phyloP scores from a whole-genome alignment of 2,329 filamentous ascomycete genomes.

The Colletotrichum echinochloae region DNA sequence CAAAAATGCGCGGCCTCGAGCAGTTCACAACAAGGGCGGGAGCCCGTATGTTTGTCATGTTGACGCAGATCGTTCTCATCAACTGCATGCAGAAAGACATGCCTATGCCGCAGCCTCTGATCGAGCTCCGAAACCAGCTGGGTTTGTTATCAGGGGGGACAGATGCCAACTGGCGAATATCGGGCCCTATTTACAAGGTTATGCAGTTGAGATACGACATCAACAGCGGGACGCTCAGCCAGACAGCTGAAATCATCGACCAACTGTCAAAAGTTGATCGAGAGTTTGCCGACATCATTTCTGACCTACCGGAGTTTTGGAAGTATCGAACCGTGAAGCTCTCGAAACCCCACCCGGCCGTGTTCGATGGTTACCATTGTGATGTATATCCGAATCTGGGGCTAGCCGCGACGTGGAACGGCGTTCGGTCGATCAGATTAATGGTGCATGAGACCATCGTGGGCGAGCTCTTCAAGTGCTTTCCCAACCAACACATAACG shows the following conservation, averaged over 20 bases:
- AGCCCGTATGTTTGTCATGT: slow-evolving; percentile 65
- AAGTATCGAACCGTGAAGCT: slow-evolving; percentile 57
- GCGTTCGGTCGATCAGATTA: slow-evolving; percentile 59
- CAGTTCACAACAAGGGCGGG: slow-evolving; percentile 61
- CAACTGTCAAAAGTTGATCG: slow-evolving; percentile 56
- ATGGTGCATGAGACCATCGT: slow-evolving; percentile 62
- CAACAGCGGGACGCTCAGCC: slow-evolving; percentile 52
- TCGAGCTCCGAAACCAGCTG: slow-evolving; percentile 60
- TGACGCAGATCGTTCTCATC: slow-evolving; percentile 63
- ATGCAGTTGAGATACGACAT: slow-evolving; percentile 62
- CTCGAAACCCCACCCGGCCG: slow-evolving; percentile 53
- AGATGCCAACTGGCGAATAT: slow-evolving; percentile 57
- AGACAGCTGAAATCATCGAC: slow-evolving; percentile 51
- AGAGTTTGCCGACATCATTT: slow-evolving; percentile 55
- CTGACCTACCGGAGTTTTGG: slow-evolving; percentile 55
- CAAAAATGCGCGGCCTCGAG: slow-evolving; percentile 60
- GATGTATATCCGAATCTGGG: slow-evolving; percentile 61
- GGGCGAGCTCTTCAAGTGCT: slow-evolving; percentile 54
- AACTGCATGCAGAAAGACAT: slow-evolving; percentile 63
- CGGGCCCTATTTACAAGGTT: slow-evolving; percentile 58
- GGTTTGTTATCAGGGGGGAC: slow-evolving; percentile 50
- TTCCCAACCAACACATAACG: slow-evolving; percentile 36
- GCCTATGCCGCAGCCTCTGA: slow-evolving; percentile 61
- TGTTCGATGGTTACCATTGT: slow-evolving; percentile 54
- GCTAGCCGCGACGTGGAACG: slow-evolving; percentile 62